Evolutionary conservation across 1,139 yeast genomes (phyloP).

Genomic region (Yamadazyma songkhlaensis): DNA sequence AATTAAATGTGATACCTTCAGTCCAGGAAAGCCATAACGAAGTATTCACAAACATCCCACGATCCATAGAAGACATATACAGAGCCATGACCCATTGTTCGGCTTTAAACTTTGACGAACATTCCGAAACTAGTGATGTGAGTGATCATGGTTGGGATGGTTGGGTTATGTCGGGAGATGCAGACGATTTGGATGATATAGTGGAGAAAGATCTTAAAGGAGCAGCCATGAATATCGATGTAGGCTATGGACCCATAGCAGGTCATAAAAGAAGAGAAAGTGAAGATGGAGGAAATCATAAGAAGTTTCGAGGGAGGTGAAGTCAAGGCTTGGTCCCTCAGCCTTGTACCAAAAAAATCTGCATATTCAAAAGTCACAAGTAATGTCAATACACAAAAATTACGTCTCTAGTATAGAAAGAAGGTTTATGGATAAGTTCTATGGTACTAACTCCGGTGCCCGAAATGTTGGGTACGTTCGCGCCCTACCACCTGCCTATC

Average conservation of each 20-base stretch:
- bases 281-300: slow-evolving; percentile 9
- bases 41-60: slow-evolving; percentile 7
- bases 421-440: too few species aligned
- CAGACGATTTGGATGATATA: slow-evolving; percentile 33
- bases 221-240: slow-evolving; percentile 46
- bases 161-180: slow-evolving; percentile 25
- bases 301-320: slow-evolving; percentile 4
- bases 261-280: slow-evolving; percentile 33
- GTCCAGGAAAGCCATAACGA: not conserved
- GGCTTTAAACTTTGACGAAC: slow-evolving; percentile 33
- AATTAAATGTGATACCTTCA: slow-evolving; percentile 8
- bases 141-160: not conserved
- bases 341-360: too few species aligned
- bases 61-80: slow-evolving; percentile 22
- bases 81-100: slow-evolving; percentile 39
- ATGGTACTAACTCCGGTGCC: too few species aligned
- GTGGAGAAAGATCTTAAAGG: slow-evolving; percentile 16
- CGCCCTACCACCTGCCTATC: too few species aligned
- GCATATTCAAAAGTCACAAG: too few species aligned
- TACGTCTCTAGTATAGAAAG: too few species aligned
- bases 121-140: slow-evolving; percentile 16
- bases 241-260: slow-evolving; percentile 38
- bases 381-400: too few species aligned
- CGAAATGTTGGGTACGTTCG: too few species aligned
- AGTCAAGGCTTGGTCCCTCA: not conserved